Conservation (phyloP, 495 filamentous ascomycete genomes). For the Penicillium verhagenii region DNA sequence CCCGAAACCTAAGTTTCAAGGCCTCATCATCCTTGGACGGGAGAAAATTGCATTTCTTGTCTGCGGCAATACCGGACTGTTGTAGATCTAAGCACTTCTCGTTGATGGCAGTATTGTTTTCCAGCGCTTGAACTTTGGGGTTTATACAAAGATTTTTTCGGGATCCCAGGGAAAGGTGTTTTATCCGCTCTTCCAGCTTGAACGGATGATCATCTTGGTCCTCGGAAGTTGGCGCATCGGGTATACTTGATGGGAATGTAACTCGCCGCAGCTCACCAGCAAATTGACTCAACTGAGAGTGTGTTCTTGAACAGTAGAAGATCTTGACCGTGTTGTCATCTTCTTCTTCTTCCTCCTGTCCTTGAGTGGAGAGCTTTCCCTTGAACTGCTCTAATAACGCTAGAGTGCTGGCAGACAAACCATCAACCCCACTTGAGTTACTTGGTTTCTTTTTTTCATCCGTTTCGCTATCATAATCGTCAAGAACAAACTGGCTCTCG, state of each 20-base stretch:
- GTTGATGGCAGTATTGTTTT: conserved; percentile 81
- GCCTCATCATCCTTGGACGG: conserved; percentile 73
- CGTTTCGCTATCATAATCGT: conserved; percentile 74
- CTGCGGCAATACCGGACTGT: conserved; percentile 62
- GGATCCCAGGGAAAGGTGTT: conserved; percentile 85
- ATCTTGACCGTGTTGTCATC: conserved; percentile 69
- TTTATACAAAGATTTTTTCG: conserved; percentile 95
- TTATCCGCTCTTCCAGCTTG: conserved; percentile 61
- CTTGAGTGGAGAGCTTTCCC: conserved; percentile 32
- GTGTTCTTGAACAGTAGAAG: conserved; percentile 91
- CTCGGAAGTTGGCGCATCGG: conserved; percentile 28
- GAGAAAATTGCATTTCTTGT: conserved; percentile 74
- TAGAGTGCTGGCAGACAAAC: conserved; percentile 43
- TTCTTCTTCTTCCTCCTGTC: conserved; percentile 51
- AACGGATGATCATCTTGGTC: conserved; percentile 25
- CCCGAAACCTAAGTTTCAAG: conserved; percentile 77
- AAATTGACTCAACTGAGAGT: conserved; percentile 93
- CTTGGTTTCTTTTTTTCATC: conserved; percentile 36
- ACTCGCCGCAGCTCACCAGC: conserved; percentile 87
- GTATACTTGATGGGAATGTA: conserved; percentile 62
- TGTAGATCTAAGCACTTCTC: conserved; percentile 93
- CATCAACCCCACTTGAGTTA: conserved; percentile 27
- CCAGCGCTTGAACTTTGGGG: conserved; percentile 67
- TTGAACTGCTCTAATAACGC: conserved; percentile 42
- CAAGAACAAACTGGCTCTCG: conserved; percentile 73